phyloP scores from a whole-genome alignment of 1,284 basidiomycete species.

The Somion occarium region DNA sequence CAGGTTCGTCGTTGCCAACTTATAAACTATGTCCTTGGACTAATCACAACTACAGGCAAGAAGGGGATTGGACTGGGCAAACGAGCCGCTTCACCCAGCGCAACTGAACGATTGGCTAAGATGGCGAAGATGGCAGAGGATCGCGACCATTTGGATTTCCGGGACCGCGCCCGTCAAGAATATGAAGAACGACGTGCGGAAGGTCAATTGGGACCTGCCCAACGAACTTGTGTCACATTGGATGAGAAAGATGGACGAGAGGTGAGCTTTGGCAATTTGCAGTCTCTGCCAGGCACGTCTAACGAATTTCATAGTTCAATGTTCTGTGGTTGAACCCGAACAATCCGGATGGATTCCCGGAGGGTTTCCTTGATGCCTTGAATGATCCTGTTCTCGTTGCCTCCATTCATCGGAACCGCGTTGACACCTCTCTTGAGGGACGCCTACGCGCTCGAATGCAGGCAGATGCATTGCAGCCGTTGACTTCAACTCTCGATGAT shows the following conservation, averaged over 20 bases:
- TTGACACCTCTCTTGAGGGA: conserved; percentile 33
- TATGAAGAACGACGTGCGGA: conserved; percentile 73
- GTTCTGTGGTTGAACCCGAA: conserved; percentile 70
- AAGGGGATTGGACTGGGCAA: conserved; percentile 73
- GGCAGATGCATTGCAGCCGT: conserved; percentile 57
- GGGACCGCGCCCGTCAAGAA: conserved; percentile 61
- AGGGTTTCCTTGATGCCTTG: conserved; percentile 56
- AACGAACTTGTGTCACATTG: conserved; percentile 64
- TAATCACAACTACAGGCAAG: conserved; percentile 47
- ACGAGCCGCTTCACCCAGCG: conserved; percentile 58
- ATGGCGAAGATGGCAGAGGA: conserved; percentile 68
- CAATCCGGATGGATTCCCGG: conserved; percentile 59
- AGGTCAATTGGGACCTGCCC: conserved; percentile 58
- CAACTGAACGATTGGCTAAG: conserved; percentile 62
- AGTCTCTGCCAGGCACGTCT: not conserved
- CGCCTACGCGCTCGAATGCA: conserved; percentile 65
- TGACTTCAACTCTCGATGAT: conserved; percentile 31
- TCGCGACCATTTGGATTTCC: conserved; percentile 50
- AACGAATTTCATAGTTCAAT: conserved; percentile 54
- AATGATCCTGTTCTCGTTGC: conserved; percentile 28
- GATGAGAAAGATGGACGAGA: conserved; percentile 66
- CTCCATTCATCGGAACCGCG: conserved; percentile 18
- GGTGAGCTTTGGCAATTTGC: conserved; percentile 36
- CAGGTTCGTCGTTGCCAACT: conserved; percentile 41
- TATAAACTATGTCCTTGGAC: not conserved